Evolutionary conservation across 2,329 filamentous ascomycete genomes (phyloP).

Genomic region (Claviceps pusilla): DNA sequence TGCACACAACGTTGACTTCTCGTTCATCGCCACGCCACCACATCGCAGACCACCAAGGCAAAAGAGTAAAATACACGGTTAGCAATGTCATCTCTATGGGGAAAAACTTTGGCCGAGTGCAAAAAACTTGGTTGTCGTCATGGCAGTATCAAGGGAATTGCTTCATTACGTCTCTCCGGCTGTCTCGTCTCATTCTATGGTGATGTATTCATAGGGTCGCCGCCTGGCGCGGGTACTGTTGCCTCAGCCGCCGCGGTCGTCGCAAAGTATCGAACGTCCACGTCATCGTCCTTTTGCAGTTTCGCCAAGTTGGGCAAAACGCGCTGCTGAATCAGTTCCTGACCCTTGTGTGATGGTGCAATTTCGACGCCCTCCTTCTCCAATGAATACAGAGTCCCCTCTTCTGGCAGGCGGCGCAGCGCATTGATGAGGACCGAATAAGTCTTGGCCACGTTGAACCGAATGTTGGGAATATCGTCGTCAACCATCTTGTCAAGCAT

Average conservation of each 20-base stretch:
- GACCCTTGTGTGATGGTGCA: conserved; percentile 53
- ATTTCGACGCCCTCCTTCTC: conserved; percentile 59
- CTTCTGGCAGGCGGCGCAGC: conserved; percentile 77
- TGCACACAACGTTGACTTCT: not conserved
- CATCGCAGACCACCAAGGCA: not conserved
- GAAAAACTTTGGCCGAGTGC: not conserved
- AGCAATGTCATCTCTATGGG: not conserved
- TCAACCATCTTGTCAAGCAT: conserved; percentile 89
- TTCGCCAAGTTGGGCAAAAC: conserved; percentile 86
- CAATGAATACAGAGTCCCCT: conserved; percentile 71
- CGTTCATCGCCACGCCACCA: not conserved
- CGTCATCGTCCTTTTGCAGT: conserved; percentile 91
- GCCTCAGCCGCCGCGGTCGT: conserved; percentile 64
- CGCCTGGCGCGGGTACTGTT: conserved; percentile 28
- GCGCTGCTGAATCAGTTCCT: conserved; percentile 70
- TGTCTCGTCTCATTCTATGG: conserved; percentile 34
- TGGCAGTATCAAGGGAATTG: conserved; percentile 29
- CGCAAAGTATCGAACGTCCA: conserved; percentile 95
- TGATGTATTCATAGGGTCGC: conserved; percentile 51
- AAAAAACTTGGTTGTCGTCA: conserved; percentile 1
- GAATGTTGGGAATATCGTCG: conserved; percentile 96
- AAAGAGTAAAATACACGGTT: not conserved
- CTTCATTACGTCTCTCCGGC: conserved; percentile 29
- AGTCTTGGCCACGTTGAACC: conserved; percentile 98
- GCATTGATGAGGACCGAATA: conserved; percentile 81